Conservation (phyloP, 2,329 filamentous ascomycete genomes). For the Arthrobotrys pseudoclavata region DNA sequence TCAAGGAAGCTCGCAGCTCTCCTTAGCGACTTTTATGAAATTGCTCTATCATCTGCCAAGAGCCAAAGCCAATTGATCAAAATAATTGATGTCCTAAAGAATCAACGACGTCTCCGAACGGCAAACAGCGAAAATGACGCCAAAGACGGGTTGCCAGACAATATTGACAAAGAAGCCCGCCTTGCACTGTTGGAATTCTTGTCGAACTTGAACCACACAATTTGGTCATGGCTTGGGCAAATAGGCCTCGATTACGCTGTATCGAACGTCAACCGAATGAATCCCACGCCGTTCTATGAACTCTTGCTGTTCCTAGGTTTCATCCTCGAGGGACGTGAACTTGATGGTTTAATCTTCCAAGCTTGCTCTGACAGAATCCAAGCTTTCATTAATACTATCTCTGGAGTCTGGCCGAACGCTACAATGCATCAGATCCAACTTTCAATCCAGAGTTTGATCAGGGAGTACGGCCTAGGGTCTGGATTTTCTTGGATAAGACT, state of each 20-base stretch:
- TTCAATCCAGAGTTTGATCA: conserved; percentile 33
- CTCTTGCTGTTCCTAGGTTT: conserved; percentile 40
- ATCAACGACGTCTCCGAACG: conserved; percentile 2
- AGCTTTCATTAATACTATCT: conserved; percentile 18
- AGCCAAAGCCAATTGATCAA: conserved; percentile 8
- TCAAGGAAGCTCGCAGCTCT: conserved; percentile 19
- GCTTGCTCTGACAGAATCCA: conserved; percentile 51
- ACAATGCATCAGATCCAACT: conserved; percentile 31
- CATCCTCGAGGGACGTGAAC: conserved; percentile 13
- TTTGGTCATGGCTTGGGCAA: conserved; percentile 45
- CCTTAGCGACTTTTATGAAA: conserved; percentile 38
- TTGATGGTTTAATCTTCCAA: conserved; percentile 51
- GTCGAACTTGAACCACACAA: conserved; percentile 42
- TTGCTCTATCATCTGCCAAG: conserved; percentile 31
- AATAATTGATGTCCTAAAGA: conserved; percentile 18
- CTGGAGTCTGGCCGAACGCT: conserved; percentile 23
- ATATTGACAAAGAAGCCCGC: conserved; percentile 35
- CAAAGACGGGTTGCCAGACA: conserved; percentile 27
- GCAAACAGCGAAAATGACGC: conserved; percentile 8
- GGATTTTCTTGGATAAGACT: conserved; percentile 55
- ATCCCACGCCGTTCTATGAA: conserved; percentile 32
- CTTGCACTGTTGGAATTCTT: conserved; percentile 42
- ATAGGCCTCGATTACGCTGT: neutral
- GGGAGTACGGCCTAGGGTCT: conserved; percentile 47
- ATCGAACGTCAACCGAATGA: neutral